Conservation (phyloP, 2,329 filamentous ascomycete genomes). For the Aspergillus pseudoglaucus region DNA sequence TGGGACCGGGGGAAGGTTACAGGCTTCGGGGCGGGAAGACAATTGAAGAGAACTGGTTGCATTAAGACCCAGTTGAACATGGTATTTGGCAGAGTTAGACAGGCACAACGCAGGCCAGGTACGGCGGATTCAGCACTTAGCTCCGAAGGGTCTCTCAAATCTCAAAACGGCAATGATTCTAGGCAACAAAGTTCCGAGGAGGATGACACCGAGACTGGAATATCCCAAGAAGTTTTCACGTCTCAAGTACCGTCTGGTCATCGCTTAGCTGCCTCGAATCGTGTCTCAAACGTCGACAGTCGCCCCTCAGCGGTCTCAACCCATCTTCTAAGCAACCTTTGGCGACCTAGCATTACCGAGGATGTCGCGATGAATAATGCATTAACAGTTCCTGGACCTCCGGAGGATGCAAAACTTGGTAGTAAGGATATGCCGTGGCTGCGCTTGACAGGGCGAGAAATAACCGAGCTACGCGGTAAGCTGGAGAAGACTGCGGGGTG, state of each 20-base stretch:
- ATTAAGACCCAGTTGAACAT: slow-evolving; percentile 14
- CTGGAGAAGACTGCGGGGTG: slow-evolving; percentile 67
- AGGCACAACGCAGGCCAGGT: not conserved
- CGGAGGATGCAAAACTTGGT: slow-evolving; percentile 52
- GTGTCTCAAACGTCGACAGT: not conserved
- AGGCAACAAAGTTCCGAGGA: not conserved
- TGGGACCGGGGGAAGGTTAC: slow-evolving; percentile 12
- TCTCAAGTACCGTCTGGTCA: slow-evolving; percentile 14
- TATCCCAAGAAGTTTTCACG: slow-evolving; percentile 13
- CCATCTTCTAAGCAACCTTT: not conserved
- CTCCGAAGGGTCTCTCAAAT: slow-evolving; percentile 6
- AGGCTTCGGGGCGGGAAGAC: slow-evolving; percentile 10
- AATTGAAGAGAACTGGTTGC: slow-evolving; percentile 11
- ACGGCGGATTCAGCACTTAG: not conserved
- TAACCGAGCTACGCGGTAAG: slow-evolving; percentile 59
- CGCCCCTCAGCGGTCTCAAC: not conserved
- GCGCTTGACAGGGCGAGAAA: slow-evolving; percentile 60
- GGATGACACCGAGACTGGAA: not conserved
- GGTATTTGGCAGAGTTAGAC: slow-evolving; percentile 7
- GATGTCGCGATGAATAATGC: slow-evolving; percentile 54
- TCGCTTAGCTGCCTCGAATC: not conserved
- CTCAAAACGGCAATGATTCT: slow-evolving; percentile 8
- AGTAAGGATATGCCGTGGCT: slow-evolving; percentile 59
- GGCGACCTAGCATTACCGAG: no score
- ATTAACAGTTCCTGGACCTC: slow-evolving; percentile 52